A percentile compares a stretch with the other conserved stretches of the same genome.
phyloP scores from a whole-genome alignment of 805 yeast species.

The Hanseniaspora jakobsenii region DNA sequence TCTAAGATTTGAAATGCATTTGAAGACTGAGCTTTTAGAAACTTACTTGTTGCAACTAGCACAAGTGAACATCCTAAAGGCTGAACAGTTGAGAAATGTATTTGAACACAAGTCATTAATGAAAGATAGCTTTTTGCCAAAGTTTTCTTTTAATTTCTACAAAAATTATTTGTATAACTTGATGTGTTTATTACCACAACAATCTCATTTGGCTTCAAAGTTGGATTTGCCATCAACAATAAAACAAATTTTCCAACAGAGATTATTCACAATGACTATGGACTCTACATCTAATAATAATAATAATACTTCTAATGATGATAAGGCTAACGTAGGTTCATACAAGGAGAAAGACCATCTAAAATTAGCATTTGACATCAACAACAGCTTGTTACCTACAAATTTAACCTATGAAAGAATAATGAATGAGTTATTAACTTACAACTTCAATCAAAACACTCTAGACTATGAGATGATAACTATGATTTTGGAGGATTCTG shows the following conservation, averaged over 20 bases:
- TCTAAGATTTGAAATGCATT: constrained; percentile 26
- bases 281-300: no score
- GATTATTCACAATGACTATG: not conserved
- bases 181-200: constrained; percentile 14
- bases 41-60: constrained; percentile 35
- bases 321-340: no score
- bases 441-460: constrained; percentile 17
- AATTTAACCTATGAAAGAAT: constrained; percentile 18
- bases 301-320: no score
- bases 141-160: constrained; percentile 31
- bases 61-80: constrained; percentile 27
- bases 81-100: constrained; percentile 31
- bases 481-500: constrained; percentile 32
- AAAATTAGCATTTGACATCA: no score
- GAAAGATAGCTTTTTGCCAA: constrained; percentile 24
- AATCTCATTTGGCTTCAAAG: constrained; percentile 1
- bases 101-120: constrained; percentile 25
- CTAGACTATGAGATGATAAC: constrained; percentile 24
- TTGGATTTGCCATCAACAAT: not conserved
- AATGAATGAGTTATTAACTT: constrained; percentile 19
- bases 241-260: constrained; percentile 2
- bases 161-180: constrained; percentile 7
- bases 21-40: constrained; percentile 32
- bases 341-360: no score
- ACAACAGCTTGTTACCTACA: constrained; percentile 16